phyloP scores from a whole-genome alignment of 1,139 yeast species.

The Taphrina communis region DNA sequence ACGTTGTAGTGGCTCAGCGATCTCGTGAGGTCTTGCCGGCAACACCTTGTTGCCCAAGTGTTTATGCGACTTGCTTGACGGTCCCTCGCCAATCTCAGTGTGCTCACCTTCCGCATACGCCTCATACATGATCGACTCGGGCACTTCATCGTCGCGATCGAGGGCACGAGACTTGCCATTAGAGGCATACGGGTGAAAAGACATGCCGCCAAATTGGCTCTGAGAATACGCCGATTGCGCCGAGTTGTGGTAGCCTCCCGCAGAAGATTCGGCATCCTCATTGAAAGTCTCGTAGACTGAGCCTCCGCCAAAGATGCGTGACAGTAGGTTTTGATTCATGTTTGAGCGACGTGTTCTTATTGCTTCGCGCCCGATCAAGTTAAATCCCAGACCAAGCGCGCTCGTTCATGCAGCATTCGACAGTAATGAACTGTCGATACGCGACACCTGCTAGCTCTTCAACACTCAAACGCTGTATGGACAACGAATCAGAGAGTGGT shows the following conservation, averaged over 20 bases:
- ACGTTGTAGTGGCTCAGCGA: not conserved
- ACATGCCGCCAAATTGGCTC: conserved; percentile 38
- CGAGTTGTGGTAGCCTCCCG: conserved; percentile 33
- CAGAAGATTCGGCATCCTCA: conserved; percentile 28
- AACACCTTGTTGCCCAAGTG: conserved; percentile 1
- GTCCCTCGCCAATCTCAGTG: not conserved
- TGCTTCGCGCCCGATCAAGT: conserved; percentile 7
- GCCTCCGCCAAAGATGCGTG: conserved; percentile 39
- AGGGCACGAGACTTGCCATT: conserved; percentile 22
- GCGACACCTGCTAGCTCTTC: no score
- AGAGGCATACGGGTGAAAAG: conserved; percentile 36
- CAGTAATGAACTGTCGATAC: no score
- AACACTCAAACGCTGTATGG: no score
- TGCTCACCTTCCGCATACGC: not conserved
- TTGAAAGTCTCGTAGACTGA: conserved; percentile 35
- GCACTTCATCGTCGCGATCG: conserved; percentile 29
- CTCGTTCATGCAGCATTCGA: no score
- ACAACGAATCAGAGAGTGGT: no score
- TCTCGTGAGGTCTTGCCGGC: conserved; percentile 35
- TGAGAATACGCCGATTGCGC: conserved; percentile 32
- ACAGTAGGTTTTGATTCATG: conserved; percentile 37
- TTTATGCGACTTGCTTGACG: not conserved
- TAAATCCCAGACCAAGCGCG: not conserved
- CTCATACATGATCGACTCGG: conserved; percentile 30
- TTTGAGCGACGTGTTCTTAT: not conserved